A percentile compares a stretch with the other conserved stretches of the same genome.
These are phyloP conservation scores for Sarocladium strictum DNA, from an alignment of 2,329 filamentous ascomycete genomes.

Conservation along the genomic window DNA sequence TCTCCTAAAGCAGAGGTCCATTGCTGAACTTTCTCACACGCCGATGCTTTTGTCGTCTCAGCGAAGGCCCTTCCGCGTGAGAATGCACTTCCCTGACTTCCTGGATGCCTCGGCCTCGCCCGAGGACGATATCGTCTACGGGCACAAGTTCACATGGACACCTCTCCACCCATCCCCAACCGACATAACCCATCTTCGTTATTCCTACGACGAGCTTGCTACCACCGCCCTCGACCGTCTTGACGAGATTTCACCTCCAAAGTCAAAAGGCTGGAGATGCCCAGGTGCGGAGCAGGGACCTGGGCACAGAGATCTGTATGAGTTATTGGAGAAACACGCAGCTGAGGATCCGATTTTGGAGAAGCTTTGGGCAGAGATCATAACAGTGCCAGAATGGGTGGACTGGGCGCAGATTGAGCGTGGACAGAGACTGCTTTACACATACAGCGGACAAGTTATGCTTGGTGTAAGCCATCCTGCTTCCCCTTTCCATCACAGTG, in stretches of 20 bases:
- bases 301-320: slow-evolving; percentile 53
- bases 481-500: not conserved
- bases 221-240: slow-evolving; percentile 60
- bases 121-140: slow-evolving; percentile 13
- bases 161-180: slow-evolving; percentile 54
- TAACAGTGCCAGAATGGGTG: slow-evolving; percentile 66
- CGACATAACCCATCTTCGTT: slow-evolving; percentile 53
- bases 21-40: not conserved
- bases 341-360: slow-evolving; percentile 46
- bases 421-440: slow-evolving; percentile 72
- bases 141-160: slow-evolving; percentile 63
- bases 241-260: slow-evolving; percentile 47
- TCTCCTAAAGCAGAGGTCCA: not conserved
- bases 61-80: too few species aligned
- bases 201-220: slow-evolving; percentile 62
- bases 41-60: too few species aligned
- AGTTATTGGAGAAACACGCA: slow-evolving; percentile 53
- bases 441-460: slow-evolving; percentile 63
- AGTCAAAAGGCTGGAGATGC: slow-evolving; percentile 21
- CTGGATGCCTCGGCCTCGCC: not conserved
- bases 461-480: slow-evolving; percentile 40
- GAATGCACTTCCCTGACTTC: not conserved
- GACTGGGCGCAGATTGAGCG: slow-evolving; percentile 70
- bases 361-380: slow-evolving; percentile 60
- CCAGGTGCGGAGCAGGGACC: slow-evolving; percentile 15